Percentiles rank a stretch among this genome's conserved stretches.
Evolutionary conservation across 495 filamentous ascomycete genomes (phyloP).

Genomic region (Parathielavia appendiculata): DNA sequence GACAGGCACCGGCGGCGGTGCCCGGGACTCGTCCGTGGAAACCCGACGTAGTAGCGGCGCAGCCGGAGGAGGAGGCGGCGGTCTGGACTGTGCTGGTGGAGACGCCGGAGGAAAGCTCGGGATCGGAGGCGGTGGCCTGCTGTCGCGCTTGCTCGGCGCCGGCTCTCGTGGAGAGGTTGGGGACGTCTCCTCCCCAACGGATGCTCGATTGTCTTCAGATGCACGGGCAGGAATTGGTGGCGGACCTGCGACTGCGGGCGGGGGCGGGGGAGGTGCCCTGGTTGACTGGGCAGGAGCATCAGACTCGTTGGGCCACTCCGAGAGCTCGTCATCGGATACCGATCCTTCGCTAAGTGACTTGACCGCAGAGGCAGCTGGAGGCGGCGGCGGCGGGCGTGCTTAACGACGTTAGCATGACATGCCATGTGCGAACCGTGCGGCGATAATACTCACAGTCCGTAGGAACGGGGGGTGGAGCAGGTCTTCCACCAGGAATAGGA

Average conservation of each 20-base stretch:
- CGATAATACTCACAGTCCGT: conserved; percentile 55
- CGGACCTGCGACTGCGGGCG: conserved; percentile 16
- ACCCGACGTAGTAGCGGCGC: conserved; percentile 49
- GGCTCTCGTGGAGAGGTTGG: conserved; percentile 40
- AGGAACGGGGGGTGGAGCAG: conserved; percentile 64
- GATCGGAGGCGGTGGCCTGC: conserved; percentile 46
- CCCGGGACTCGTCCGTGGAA: conserved; percentile 51
- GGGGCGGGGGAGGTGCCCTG: conserved; percentile 42
- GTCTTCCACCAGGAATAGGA: conserved; percentile 58
- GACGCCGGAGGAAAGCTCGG: conserved; percentile 47
- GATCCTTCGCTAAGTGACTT: conserved; percentile 72
- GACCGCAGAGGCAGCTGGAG: conserved; percentile 45
- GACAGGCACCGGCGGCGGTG: conserved; percentile 26
- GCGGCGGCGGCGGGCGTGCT: conserved; percentile 56
- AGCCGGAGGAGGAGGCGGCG: conserved; percentile 73
- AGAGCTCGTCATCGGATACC: conserved; percentile 91
- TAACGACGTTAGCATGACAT: conserved; percentile 33
- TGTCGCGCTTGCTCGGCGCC: conserved; percentile 47
- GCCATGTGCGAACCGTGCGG: conserved; percentile 14
- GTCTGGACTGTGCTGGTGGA: conserved; percentile 54
- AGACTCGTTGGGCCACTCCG: conserved; percentile 48
- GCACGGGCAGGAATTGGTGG: conserved; percentile 41
- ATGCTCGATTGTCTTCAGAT: conserved; percentile 46
- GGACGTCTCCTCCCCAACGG: conserved; percentile 46
- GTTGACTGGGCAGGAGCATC: conserved; percentile 36